Evolutionary conservation across 768 basidiomycete species (phyloP), one percentile per base, ranked within the genome.

Genomic region (Tulasnella sp.): DNA sequence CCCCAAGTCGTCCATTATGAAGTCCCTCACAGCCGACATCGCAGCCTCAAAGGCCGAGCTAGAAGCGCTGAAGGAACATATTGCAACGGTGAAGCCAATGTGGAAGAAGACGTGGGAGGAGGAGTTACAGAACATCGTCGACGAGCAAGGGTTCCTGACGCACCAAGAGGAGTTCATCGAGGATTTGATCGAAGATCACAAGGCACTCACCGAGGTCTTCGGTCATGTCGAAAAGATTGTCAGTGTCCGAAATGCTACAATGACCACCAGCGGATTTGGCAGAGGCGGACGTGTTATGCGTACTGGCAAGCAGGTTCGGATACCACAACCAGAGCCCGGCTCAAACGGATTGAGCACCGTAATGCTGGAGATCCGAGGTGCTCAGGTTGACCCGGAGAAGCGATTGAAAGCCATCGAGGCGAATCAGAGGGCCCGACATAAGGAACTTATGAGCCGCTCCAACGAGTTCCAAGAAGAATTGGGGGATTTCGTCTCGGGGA

Each of bases 101-200:
- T 99, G 97, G 97, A 94, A 96, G 87, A 95, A 96, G 88, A 98
- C 96, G 26, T 99, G 97, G 97, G 93, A 94, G 82, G 91, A 94
- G 82, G 97, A 99, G 85, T 83, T 99, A 83, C 93, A 95, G 87
- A 94, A 95, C 80, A 96, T 99, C 77, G 93, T 98, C 78, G 96
- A 98, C 83, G 97, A 99, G 84, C 96, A 99, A 83, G 93, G 96
- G 81, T 93, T 98, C 86, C 85, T 98, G 79, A 90, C 89, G 10
- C 93, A 98, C 82, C 96, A 98, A 84, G 94, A 96, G 83, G 95
- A 96, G 83, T 89, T 99, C 83, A 86, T 97, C 78, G 87, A 86
- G 72, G 97, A 99, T 82, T 86, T 99, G 35, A 85, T 93, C 80
- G 96, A 96, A 82, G 97, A 99, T 83, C 91, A 96, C 84, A 94